These are phyloP conservation scores for Globisporangium parvum DNA, from an alignment of 352 stramenopile species.

Conservation along the genomic window DNA sequence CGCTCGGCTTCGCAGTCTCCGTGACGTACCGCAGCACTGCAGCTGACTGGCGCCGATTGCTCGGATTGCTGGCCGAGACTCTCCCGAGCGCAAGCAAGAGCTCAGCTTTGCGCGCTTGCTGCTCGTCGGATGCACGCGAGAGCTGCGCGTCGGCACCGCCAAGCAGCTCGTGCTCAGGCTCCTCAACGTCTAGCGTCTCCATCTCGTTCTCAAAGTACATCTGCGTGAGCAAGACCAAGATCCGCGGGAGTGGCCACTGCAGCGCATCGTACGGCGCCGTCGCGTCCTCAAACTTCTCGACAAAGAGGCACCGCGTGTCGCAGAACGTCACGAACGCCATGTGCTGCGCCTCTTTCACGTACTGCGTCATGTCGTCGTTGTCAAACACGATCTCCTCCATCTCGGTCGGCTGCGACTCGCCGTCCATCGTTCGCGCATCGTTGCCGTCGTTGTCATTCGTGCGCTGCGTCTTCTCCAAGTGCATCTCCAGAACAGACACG, in stretches of 20 bases:
- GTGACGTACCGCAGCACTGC: slow-evolving; percentile 66
- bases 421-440: slow-evolving; percentile 1
- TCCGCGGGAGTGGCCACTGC: slow-evolving; percentile 63
- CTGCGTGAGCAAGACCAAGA: slow-evolving; percentile 64
- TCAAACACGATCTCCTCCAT: slow-evolving; percentile 72
- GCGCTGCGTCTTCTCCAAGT: slow-evolving; percentile 38
- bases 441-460: slow-evolving; percentile 21
- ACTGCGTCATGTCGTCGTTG: slow-evolving; percentile 36
- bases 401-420: slow-evolving; percentile 19
- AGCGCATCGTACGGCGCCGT: slow-evolving; percentile 49
- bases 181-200: slow-evolving; percentile 25
- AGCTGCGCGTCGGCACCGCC: slow-evolving; percentile 21
- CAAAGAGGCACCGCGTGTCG: slow-evolving; percentile 73
- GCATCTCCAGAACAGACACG: slow-evolving; percentile 69
- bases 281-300: slow-evolving; percentile 74
- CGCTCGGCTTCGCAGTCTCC: slow-evolving; percentile 32
- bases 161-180: slow-evolving; percentile 27
- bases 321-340: slow-evolving; percentile 76
- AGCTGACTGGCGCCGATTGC: slow-evolving; percentile 73
- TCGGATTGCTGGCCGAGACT: slow-evolving; percentile 77
- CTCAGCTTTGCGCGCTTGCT: slow-evolving; percentile 48
- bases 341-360: slow-evolving; percentile 57
- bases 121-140: slow-evolving; percentile 7
- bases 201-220: slow-evolving; percentile 83
- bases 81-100: slow-evolving; percentile 64